These are phyloP conservation scores for Tieghemostelium lacteum DNA, from an alignment of 78 protist species.

Conservation along the genomic window DNA sequence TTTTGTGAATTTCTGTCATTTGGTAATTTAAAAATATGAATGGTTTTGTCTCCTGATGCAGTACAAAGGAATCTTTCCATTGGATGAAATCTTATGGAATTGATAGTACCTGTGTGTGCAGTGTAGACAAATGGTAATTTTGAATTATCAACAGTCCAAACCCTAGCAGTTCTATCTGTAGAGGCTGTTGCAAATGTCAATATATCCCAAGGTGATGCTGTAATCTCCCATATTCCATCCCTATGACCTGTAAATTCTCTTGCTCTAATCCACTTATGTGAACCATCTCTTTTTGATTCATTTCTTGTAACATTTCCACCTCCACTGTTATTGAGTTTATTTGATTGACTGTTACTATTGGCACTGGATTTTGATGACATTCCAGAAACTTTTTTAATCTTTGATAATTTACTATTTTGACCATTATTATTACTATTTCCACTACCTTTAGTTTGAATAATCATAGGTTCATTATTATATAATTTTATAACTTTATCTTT, in stretches of 20 bases:
- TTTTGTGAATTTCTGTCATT: slow-evolving; percentile 10
- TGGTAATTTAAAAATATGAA: slow-evolving; percentile 39
- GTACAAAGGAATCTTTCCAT: slow-evolving; percentile 47
- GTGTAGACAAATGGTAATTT: slow-evolving; percentile 44
- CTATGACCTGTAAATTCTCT: slow-evolving; percentile 58
- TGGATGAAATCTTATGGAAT: slow-evolving; percentile 46
- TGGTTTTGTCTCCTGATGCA: slow-evolving; percentile 57
- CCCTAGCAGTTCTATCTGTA: slow-evolving; percentile 61
- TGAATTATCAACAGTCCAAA: slow-evolving; percentile 45
- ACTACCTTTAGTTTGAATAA: not conserved
- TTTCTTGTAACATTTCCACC: no score
- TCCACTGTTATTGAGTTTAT: no score
- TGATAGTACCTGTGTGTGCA: slow-evolving; percentile 64
- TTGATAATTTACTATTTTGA: not conserved
- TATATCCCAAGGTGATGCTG: slow-evolving; percentile 60
- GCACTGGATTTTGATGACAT: no score
- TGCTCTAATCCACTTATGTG: slow-evolving; percentile 67
- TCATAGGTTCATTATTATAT: no score
- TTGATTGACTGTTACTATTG: no score
- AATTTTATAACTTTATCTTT: no score
- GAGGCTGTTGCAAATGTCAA: slow-evolving; percentile 42
- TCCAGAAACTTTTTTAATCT: no score
- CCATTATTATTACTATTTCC: not conserved
- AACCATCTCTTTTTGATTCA: slow-evolving; percentile 63
- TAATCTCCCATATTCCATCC: slow-evolving; percentile 70